A percentile compares a stretch with the other conserved stretches of the same genome.
These are phyloP conservation scores for Penicillium sp. DNA, from an alignment of 2,329 filamentous ascomycete species.

Conservation along the genomic window DNA sequence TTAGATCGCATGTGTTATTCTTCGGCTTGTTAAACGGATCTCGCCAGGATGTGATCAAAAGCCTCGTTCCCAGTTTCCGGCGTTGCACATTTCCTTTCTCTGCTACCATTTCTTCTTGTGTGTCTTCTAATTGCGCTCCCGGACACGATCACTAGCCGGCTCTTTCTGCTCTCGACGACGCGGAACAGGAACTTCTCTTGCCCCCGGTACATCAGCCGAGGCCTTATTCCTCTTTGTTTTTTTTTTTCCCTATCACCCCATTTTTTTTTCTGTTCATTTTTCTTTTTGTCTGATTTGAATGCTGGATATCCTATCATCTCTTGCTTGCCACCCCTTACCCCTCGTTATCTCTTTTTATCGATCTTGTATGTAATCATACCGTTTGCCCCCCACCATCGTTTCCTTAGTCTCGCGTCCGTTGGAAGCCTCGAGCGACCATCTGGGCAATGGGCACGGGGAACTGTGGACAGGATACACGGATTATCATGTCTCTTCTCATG, in stretches of 20 bases:
- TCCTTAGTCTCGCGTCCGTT: conserved; percentile 27
- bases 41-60: conserved; percentile 25
- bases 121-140: conserved; percentile 30
- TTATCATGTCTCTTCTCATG: conserved; percentile 37
- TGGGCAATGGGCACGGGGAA: conserved; percentile 26
- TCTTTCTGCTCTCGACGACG: conserved; percentile 27
- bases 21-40: conserved; percentile 32
- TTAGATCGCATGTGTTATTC: conserved; percentile 32
- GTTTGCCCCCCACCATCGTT: conserved; percentile 25
- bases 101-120: conserved; percentile 24
- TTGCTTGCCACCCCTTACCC: conserved; percentile 26
- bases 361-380: conserved; percentile 35
- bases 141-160: conserved; percentile 31
- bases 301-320: conserved; percentile 42
- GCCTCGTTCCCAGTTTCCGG: conserved; percentile 23
- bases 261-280: conserved; percentile 13
- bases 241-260: conserved; percentile 25
- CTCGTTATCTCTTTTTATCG: conserved; percentile 22
- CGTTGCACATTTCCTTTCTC: conserved; percentile 23
- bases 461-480: conserved; percentile 28
- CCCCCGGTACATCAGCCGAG: conserved; percentile 10
- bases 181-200: conserved; percentile 20
- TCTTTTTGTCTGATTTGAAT: conserved; percentile 29
- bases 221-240: conserved; percentile 22
- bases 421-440: conserved; percentile 24